phyloP scores from a whole-genome alignment of 768 basidiomycete genomes.

The Asterophora parasitica region DNA sequence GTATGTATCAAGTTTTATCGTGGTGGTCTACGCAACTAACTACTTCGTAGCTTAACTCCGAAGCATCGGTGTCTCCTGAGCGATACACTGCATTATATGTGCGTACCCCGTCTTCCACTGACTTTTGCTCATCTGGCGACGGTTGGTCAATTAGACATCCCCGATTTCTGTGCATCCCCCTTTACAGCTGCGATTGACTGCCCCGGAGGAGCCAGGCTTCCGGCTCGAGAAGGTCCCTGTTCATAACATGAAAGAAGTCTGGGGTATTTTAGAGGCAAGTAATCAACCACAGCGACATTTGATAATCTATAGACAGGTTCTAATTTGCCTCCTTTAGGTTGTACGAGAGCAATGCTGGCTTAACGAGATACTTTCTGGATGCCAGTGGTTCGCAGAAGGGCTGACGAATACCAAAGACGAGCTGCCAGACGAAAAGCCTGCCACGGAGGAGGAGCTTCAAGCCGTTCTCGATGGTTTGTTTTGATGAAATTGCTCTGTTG shows the following conservation, averaged over 20 bases:
- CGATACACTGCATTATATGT: slow-evolving; percentile 69
- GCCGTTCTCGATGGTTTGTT: slow-evolving; percentile 58
- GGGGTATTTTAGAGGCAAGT: slow-evolving; percentile 66
- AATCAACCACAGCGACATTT: background rate
- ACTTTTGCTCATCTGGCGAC: background rate
- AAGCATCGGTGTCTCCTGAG: slow-evolving; percentile 44
- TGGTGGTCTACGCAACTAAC: slow-evolving; percentile 2
- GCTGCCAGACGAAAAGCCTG: slow-evolving; percentile 28
- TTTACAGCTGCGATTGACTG: slow-evolving; percentile 56
- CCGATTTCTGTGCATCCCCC: slow-evolving; percentile 67
- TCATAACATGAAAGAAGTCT: slow-evolving; percentile 66
- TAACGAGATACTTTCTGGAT: slow-evolving; percentile 61
- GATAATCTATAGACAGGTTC: too few species aligned
- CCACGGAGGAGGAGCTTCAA: slow-evolving; percentile 53
- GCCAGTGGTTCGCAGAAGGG: slow-evolving; percentile 59
- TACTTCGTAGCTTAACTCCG: slow-evolving; percentile 47
- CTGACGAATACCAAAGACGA: slow-evolving; percentile 24
- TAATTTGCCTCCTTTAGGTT: slow-evolving; percentile 37
- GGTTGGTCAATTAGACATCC: slow-evolving; percentile 41
- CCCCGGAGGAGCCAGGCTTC: slow-evolving; percentile 76
- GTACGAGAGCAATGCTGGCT: slow-evolving; percentile 84
- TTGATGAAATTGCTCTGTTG: background rate
- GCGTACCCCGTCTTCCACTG: slow-evolving; percentile 22
- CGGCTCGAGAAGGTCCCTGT: slow-evolving; percentile 68
- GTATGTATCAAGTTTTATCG: slow-evolving; percentile 30